Evolutionary conservation across 2,329 filamentous ascomycete species (phyloP), one percentile per base, ranked within the genome.

Genomic region (Penicillium sp.): DNA sequence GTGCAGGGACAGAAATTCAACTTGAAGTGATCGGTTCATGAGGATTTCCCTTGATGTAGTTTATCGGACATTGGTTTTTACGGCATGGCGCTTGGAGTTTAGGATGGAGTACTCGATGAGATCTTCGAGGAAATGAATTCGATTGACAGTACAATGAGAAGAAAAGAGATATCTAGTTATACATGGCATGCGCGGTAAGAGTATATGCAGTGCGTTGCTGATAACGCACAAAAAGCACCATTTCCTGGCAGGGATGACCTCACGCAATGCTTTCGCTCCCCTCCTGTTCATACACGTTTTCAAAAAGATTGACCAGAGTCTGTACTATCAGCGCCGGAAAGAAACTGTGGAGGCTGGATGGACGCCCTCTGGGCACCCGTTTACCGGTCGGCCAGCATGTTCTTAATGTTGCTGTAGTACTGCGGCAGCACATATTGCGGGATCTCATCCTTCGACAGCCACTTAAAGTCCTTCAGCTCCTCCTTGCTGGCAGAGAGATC

Each of bases 401-500:
- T 91, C 80, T 86, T 88, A 66, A 97, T 86, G 60, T 85, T 84
- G 65, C 81, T 84, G 83, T 88, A 97, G 81, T 97, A 97, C 60
- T 86, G 82, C 4, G 79, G 77, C 30, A 85, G 79, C 49, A 97
- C 85, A 66, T 84, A 82, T 69, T 87, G 81, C 76, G 89, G 77
- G 59, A 98, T 84, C 85, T 99, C 95, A 65, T 97, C 92, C 78
- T 90, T 93, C 26, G 91, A 90, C 72, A 98, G 79, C 95, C 95
- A 99, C 80, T 91, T 88, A 82, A 95, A 99, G 76, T 97, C 92
- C 58, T 84, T 83, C 58, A 95, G 83, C 6, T 89, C 91, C 60
- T 91, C 85, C 64, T 82, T 81, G 80, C 95, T 97, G 62, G 82
- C 83, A 65, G 83, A 82, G 56, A 98, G 78, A 77, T 97, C 86